phyloP scores from a whole-genome alignment of 2,329 filamentous ascomycete species.

The Diaporthe velutina region DNA sequence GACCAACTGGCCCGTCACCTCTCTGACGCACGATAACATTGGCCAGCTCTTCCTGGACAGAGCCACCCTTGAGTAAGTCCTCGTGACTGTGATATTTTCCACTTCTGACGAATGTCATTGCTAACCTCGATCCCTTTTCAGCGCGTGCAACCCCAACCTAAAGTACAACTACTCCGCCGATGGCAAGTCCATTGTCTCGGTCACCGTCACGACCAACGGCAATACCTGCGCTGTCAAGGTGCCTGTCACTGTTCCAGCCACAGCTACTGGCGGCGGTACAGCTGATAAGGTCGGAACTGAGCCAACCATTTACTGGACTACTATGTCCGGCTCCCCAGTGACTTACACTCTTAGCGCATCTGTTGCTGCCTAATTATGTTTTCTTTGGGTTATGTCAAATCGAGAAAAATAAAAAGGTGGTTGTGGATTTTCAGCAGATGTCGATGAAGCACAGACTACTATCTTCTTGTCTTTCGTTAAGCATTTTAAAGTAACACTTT shows the following conservation, averaged over 20 bases:
- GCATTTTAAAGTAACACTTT: not conserved
- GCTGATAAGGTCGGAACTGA: constrained; percentile 68
- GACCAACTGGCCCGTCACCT: constrained; percentile 62
- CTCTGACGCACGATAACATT: constrained; percentile 68
- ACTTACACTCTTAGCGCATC: constrained; percentile 51
- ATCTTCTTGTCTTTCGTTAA: constrained; percentile 31
- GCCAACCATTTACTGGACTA: constrained; percentile 64
- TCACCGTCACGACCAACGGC: constrained; percentile 61
- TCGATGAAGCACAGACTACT: not conserved
- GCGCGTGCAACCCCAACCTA: constrained; percentile 61
- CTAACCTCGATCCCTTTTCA: constrained; percentile 37
- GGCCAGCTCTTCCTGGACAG: constrained; percentile 65
- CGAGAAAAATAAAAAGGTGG: not conserved
- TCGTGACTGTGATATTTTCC: not conserved
- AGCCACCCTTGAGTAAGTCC: constrained; percentile 60
- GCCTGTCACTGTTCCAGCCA: constrained; percentile 65
- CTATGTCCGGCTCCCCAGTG: constrained; percentile 58
- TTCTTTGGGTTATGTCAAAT: not conserved
- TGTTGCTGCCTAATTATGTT: constrained; percentile 25
- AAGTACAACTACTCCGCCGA: constrained; percentile 58
- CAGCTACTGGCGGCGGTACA: constrained; percentile 56
- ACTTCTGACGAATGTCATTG: not conserved
- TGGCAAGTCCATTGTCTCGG: constrained; percentile 59
- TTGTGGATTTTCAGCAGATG: not conserved
- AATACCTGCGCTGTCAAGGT: constrained; percentile 65